Evolutionary conservation across 2,329 filamentous ascomycete genomes (phyloP).

Genomic region (Xylaria polymorpha): DNA sequence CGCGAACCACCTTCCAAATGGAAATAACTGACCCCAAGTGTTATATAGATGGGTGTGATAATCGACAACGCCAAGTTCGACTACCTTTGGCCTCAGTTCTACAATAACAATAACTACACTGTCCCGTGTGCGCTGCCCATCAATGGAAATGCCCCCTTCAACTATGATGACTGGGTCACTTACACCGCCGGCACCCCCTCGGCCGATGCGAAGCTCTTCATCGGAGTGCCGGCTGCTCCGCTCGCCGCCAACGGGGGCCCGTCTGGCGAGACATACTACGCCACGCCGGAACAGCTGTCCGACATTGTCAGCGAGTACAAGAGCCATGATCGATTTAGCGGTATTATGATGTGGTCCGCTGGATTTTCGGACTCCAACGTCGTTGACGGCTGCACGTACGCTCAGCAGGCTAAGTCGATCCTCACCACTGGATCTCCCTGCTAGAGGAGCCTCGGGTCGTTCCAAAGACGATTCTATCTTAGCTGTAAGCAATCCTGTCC

Average conservation of each 20-base stretch:
- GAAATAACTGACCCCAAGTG: no score
- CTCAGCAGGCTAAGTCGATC: conserved; percentile 55
- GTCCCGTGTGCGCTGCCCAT: conserved; percentile 52
- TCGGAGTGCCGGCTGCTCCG: conserved; percentile 54
- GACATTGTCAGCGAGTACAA: conserved; percentile 48
- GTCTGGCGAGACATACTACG: conserved; percentile 51
- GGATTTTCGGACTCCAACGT: conserved; percentile 54
- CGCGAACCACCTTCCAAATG: no score
- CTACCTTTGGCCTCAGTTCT: conserved; percentile 60
- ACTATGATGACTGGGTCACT: conserved; percentile 53
- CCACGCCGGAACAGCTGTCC: conserved; percentile 49
- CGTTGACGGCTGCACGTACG: conserved; percentile 55
- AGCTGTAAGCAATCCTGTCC: not conserved
- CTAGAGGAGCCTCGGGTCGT: conserved; percentile 1
- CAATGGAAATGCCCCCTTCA: conserved; percentile 50
- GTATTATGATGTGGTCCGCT: conserved; percentile 57
- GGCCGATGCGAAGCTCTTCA: conserved; percentile 53
- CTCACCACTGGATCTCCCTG: conserved; percentile 50
- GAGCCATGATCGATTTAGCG: conserved; percentile 50
- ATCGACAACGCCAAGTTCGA: conserved; percentile 56
- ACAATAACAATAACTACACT: conserved; percentile 57
- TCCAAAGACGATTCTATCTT: not conserved
- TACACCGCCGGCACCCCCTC: conserved; percentile 51
- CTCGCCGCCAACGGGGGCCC: conserved; percentile 52
- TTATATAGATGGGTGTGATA: conserved; percentile 49